Conservation (phyloP, 306 rosid genomes). For the Quillaja saponaria region DNA sequence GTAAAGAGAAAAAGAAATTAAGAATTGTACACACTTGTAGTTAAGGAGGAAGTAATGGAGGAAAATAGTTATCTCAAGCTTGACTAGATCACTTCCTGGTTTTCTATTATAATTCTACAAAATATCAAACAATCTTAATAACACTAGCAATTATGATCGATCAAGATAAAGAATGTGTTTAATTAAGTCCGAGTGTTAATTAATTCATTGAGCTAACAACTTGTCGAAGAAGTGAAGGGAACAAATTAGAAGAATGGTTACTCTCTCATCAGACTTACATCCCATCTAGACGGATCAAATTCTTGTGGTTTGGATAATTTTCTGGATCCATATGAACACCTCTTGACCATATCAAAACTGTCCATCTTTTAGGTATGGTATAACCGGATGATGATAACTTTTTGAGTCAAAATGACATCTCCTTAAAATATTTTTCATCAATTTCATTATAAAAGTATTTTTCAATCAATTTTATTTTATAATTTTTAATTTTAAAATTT, state of each 20-base stretch:
- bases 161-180: no score
- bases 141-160: no score
- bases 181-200: no score
- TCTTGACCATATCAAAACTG: constrained; percentile 30
- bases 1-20: background rate
- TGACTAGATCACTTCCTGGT: constrained; percentile 31
- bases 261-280: constrained; percentile 14
- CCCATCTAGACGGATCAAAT: constrained; percentile 44
- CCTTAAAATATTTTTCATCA: no score
- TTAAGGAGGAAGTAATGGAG: constrained; percentile 35
- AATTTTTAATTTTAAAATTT: no score
- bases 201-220: background rate
- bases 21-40: constrained; percentile 21
- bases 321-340: constrained; percentile 43
- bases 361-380: constrained; percentile 43
- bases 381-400: no score
- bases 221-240: background rate
- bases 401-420: no score
- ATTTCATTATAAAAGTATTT: no score
- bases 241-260: background rate
- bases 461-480: no score
- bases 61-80: constrained; percentile 35
- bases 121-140: background rate
- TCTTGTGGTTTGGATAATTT: constrained; percentile 22
- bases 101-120: constrained; percentile 22